Evolutionary conservation across 1,284 basidiomycete species (phyloP).

Genomic region (Ceratobasidium sp.): DNA sequence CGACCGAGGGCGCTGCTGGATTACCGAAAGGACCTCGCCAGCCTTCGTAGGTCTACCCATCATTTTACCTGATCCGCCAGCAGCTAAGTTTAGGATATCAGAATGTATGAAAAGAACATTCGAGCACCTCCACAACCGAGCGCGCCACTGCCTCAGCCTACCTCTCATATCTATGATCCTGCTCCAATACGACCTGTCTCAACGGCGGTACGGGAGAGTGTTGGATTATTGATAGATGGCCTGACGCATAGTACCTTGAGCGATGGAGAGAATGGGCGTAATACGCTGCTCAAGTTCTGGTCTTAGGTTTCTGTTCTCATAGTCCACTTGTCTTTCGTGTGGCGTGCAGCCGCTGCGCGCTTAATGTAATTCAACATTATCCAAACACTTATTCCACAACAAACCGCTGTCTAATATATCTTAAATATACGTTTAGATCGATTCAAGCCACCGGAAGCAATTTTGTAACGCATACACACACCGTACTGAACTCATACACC

Average conservation of each 20-base stretch:
- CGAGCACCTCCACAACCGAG: conserved; percentile 60
- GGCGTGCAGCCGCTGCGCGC: too few relatives aligned
- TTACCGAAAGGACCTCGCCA: conserved; percentile 61
- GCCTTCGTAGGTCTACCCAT: conserved; percentile 57
- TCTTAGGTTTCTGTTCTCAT: too few relatives aligned
- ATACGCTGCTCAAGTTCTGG: conserved; percentile 36
- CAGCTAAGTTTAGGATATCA: background rate
- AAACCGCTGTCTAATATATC: too few relatives aligned
- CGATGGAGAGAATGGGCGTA: conserved; percentile 14
- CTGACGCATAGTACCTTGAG: conserved; percentile 3
- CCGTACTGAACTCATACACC: too few relatives aligned
- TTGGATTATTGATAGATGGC: conserved; percentile 68
- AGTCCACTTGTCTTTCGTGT: too few relatives aligned
- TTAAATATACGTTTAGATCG: too few relatives aligned
- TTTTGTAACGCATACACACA: too few relatives aligned
- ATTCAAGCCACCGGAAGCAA: too few relatives aligned
- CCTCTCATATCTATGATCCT: conserved; percentile 78
- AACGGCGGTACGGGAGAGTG: conserved; percentile 74
- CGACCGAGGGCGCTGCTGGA: conserved; percentile 61
- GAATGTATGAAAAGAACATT: conserved; percentile 75
- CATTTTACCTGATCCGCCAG: background rate
- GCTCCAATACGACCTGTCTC: conserved; percentile 79
- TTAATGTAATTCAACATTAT: too few relatives aligned
- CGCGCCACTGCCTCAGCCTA: conserved; percentile 70
- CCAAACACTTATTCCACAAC: too few relatives aligned